Evolutionary conservation across 345 rosid genomes (phyloP), one percentile per base, ranked within the genome.

Genomic region (Populus pruinosa): DNA sequence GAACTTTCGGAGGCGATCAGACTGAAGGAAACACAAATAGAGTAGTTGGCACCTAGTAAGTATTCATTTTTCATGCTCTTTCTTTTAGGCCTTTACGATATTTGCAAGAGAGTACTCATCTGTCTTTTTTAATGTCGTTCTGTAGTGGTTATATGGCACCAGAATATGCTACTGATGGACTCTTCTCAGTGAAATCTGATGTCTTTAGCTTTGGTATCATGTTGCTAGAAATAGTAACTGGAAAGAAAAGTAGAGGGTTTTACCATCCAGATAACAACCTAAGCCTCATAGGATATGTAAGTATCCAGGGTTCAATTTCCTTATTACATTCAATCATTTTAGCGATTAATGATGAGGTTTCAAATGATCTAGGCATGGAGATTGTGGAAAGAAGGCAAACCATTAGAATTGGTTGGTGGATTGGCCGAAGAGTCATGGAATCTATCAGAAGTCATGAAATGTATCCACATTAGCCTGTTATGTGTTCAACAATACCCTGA

Each of bases 21-120:
- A 75, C 67, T 47, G 79, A 74, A 68, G 82, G 70, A 36, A 70
- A 80, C 23, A 74, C 82, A 12, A 74, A 17, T 1, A 43, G 71
- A 20, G 78, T 79, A 5, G 56, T 79, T 7, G 82, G 82, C 4
- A 79, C 82, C 8, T 79, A 74, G 82, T 74, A 74, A 79, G 82
- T 66, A 5, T 10, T 0, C 35, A 8, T 5, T 21, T n/a, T 16
- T 33, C 35, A 33, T 33, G 5, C 35, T 17, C 67, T 8, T 44
- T 33, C 18, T 69, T 43, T 6, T 8, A 17, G 11, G 2, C 14
- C 2, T 43, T 69, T 21, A 7, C n/a, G 44, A 41, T 11, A 9
- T 41, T 11, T 41, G 44, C 44, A 10, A 8, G 44, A 41, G 8
- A 71, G 10, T 3, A 55, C 8, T 53, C 2, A 5, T 44, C 2